Percentiles rank a stretch among this genome's conserved stretches.
Evolutionary conservation across 2,329 filamentous ascomycete species (phyloP).

Genomic region (Endocalyx cinctus): DNA sequence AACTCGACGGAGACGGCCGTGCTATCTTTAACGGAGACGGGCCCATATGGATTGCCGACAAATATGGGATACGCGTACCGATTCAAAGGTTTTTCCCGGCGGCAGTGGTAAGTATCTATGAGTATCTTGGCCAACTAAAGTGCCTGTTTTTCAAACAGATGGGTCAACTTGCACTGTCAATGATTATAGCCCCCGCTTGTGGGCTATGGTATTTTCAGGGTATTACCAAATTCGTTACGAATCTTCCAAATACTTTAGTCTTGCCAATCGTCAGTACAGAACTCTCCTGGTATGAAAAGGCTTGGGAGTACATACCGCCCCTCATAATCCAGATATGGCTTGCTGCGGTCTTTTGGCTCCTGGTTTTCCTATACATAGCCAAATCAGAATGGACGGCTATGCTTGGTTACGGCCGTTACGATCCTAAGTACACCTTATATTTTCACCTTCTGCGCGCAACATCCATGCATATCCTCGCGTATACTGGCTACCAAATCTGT

Average conservation of each 20-base stretch:
- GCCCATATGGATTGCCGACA: conserved; percentile 5
- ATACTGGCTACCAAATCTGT: conserved; percentile 21
- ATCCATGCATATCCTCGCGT: conserved; percentile 18
- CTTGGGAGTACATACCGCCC: conserved; percentile 15
- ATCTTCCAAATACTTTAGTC: too few relatives aligned
- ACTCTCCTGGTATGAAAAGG: too few relatives aligned
- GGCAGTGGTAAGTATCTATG: too few relatives aligned
- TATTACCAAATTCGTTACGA: too few relatives aligned
- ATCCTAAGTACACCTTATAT: conserved; percentile 9
- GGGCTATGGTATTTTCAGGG: too few relatives aligned
- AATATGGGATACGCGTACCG: too few relatives aligned
- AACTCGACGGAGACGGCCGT: conserved; percentile 8
- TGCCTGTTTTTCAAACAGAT: too few relatives aligned
- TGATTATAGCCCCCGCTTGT: too few relatives aligned
- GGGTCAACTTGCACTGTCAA: too few relatives aligned
- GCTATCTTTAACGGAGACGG: conserved; percentile 2
- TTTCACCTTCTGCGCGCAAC: conserved; percentile 19
- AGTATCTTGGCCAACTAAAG: too few relatives aligned
- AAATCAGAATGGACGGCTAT: conserved; percentile 14
- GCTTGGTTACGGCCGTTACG: conserved; percentile 2
- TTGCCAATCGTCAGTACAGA: too few relatives aligned
- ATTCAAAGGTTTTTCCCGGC: too few relatives aligned
- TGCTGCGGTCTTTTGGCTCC: conserved; percentile 14
- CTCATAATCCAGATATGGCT: conserved; percentile 12
- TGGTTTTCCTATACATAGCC: conserved; percentile 14